Conservation (phyloP, 2,329 filamentous ascomycete genomes). For the Cladosporium phlei region DNA sequence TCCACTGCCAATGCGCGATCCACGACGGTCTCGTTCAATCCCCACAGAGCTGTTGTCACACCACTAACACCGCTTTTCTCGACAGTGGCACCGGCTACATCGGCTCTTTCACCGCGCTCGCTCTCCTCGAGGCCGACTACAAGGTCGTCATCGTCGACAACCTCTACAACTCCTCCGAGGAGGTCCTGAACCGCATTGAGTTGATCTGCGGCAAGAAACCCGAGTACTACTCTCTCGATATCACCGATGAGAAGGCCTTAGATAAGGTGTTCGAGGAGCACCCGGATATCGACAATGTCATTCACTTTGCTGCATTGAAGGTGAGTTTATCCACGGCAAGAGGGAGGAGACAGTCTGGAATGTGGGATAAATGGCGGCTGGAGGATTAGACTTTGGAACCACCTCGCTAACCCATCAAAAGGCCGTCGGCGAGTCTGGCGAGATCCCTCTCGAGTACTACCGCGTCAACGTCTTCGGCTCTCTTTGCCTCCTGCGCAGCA, state of each 20-base stretch:
- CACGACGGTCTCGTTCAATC: background rate
- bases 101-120: constrained; percentile 90
- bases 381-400: background rate
- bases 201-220: constrained; percentile 85
- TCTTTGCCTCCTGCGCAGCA: constrained; percentile 76
- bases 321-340: constrained; percentile 50
- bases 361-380: background rate
- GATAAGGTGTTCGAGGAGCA: constrained; percentile 85
- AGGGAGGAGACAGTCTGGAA: background rate
- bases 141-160: constrained; percentile 95
- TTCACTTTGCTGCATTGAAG: constrained; percentile 98
- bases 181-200: constrained; percentile 91
- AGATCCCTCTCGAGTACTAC: constrained; percentile 97
- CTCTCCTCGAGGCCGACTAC: constrained; percentile 89
- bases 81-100: constrained; percentile 95
- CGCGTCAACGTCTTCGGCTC: constrained; percentile 92
- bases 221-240: constrained; percentile 76
- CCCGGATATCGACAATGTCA: constrained; percentile 93
- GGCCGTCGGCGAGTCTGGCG: constrained; percentile 92
- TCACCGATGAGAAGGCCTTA: constrained; percentile 77
- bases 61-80: constrained; percentile 15
- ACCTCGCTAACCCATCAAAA: constrained; percentile 35
- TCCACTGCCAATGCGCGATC: background rate
- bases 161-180: constrained; percentile 92
- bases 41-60: background rate